phyloP scores from a whole-genome alignment of 108 stramenopile genomes.

The Chaetoceros tenuissimus region DNA sequence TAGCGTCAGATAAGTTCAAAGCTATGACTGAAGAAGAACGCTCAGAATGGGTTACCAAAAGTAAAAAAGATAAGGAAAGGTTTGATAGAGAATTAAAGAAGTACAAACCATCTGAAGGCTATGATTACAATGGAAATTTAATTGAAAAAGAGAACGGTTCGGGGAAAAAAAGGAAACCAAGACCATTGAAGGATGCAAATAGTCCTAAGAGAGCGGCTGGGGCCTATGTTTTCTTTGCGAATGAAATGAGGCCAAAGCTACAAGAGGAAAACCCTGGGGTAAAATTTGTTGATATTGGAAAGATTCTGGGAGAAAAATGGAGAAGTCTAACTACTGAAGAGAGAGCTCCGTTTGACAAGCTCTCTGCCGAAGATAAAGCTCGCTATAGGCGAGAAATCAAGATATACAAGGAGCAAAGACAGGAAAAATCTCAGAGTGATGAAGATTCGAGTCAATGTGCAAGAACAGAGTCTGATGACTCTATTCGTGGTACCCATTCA shows the following conservation, averaged over 20 bases:
- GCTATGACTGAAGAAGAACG: slow-evolving; percentile 69
- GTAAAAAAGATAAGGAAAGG: slow-evolving; percentile 71
- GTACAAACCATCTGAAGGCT: slow-evolving; percentile 69
- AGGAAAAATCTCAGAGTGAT: too few species aligned
- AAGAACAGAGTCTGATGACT: too few species aligned
- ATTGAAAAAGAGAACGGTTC: slow-evolving; percentile 73
- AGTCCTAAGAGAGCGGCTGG: slow-evolving; percentile 71
- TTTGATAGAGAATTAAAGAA: slow-evolving; percentile 66
- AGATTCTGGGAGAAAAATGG: slow-evolving; percentile 88
- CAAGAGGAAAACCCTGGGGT: slow-evolving; percentile 79
- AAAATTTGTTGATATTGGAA: slow-evolving; percentile 88
- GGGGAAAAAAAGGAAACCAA: slow-evolving; percentile 50
- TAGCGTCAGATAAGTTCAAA: slow-evolving; percentile 86
- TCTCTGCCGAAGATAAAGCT: slow-evolving; percentile 78
- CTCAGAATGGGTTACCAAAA: slow-evolving; percentile 68
- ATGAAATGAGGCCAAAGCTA: slow-evolving; percentile 78
- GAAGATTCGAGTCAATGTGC: too few species aligned
- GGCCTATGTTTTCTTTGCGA: slow-evolving; percentile 80
- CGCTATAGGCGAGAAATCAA: slow-evolving; percentile 86
- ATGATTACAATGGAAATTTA: slow-evolving; percentile 69
- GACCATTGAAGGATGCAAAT: slow-evolving; percentile 57
- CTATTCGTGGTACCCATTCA: too few species aligned
- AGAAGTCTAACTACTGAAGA: slow-evolving; percentile 71
- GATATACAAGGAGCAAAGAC: slow-evolving; percentile 69
- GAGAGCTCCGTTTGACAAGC: slow-evolving; percentile 78